Evolutionary conservation across 2,329 filamentous ascomycete genomes (phyloP).

Genomic region (Bisporella sp.): DNA sequence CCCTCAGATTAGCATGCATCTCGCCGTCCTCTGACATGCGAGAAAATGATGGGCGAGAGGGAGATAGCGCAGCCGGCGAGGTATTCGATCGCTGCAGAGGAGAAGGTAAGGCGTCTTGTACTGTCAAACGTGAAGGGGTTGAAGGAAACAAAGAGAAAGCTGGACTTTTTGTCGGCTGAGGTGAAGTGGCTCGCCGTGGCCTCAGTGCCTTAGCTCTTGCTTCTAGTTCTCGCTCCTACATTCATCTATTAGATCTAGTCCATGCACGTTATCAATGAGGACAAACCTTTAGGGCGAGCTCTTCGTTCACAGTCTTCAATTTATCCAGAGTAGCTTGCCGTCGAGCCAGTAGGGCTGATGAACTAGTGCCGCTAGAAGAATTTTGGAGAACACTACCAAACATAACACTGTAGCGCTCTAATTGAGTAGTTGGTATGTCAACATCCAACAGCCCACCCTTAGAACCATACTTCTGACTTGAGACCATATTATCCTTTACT

Average conservation of each 20-base stretch:
- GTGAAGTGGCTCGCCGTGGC: slow-evolving; percentile 42
- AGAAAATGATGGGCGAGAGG: slow-evolving; percentile 30
- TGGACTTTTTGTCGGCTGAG: slow-evolving; percentile 39
- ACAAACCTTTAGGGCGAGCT: slow-evolving; percentile 30
- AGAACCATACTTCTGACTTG: not conserved
- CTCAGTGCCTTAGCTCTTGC: slow-evolving; percentile 18
- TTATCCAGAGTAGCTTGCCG: slow-evolving; percentile 53
- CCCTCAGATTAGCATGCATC: slow-evolving; percentile 15
- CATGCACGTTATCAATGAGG: not conserved
- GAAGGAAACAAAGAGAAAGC: slow-evolving; percentile 33
- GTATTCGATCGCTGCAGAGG: slow-evolving; percentile 43
- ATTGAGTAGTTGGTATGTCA: slow-evolving; percentile 69
- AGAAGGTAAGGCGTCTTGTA: slow-evolving; percentile 9
- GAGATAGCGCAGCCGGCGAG: slow-evolving; percentile 44
- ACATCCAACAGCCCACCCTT: slow-evolving; percentile 50
- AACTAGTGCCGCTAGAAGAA: slow-evolving; percentile 14
- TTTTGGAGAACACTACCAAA: slow-evolving; percentile 66
- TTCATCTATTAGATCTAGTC: not conserved
- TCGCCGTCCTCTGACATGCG: slow-evolving; percentile 13
- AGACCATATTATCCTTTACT: slow-evolving; percentile 2
- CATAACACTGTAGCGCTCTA: slow-evolving; percentile 94
- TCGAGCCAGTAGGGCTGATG: slow-evolving; percentile 39
- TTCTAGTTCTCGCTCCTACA: slow-evolving; percentile 31
- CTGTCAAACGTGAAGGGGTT: slow-evolving; percentile 15
- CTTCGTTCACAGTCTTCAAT: slow-evolving; percentile 46